phyloP scores from a whole-genome alignment of 2,329 filamentous ascomycete genomes.

The Penicillium brasilianum region DNA sequence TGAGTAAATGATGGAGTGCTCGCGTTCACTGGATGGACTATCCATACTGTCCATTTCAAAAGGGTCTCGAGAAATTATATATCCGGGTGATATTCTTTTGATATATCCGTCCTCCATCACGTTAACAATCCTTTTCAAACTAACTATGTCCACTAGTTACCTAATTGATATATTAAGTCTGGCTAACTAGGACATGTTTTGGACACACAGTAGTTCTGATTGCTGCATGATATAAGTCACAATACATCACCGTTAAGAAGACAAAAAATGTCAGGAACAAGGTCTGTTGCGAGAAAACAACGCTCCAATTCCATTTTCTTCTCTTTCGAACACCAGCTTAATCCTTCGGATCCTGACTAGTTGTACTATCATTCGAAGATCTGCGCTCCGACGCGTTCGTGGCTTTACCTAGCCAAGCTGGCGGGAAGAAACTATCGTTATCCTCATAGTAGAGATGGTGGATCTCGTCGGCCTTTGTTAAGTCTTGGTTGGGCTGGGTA shows the following conservation, averaged over 20 bases:
- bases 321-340: background rate
- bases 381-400: constrained; percentile 7
- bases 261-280: background rate
- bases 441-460: constrained; percentile 45
- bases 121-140: no score
- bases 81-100: no score
- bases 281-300: background rate
- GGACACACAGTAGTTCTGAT: background rate
- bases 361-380: constrained; percentile 15
- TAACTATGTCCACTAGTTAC: no score
- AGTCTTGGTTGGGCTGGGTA: constrained; percentile 5
- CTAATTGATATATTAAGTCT: background rate
- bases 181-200: no score
- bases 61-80: no score
- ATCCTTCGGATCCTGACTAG: constrained; percentile 9
- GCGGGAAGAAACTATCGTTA: constrained; percentile 43
- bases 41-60: no score
- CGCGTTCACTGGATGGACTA: background rate
- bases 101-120: no score
- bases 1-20: no score
- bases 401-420: constrained; percentile 34
- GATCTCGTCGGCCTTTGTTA: constrained; percentile 30
- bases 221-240: background rate
- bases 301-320: background rate
- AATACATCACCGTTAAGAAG: background rate